Evolutionary conservation across 1,284 basidiomycete species (phyloP).

Genomic region (Phlebopus sp.): DNA sequence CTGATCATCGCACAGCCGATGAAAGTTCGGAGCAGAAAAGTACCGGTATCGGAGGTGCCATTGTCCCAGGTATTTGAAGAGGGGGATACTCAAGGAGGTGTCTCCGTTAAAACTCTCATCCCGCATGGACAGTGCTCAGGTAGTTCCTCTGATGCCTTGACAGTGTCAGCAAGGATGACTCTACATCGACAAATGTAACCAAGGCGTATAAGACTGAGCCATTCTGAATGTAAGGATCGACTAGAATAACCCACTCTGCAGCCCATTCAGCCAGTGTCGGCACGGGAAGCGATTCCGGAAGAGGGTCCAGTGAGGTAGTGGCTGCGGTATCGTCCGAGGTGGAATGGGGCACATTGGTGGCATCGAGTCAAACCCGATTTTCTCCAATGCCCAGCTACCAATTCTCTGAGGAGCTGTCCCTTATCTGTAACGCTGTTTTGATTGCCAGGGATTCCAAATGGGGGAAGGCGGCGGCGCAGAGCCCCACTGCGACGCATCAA

Average conservation of each 20-base stretch:
- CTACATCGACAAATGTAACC: neutral
- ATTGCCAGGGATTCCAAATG: neutral
- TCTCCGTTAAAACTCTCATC: conserved; percentile 2
- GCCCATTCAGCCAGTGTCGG: conserved; percentile 27
- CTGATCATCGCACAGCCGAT: conserved; percentile 49
- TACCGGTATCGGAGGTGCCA: conserved; percentile 27
- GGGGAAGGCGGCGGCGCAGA: conserved; percentile 5
- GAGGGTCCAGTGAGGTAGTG: neutral
- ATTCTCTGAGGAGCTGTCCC: conserved; percentile 4
- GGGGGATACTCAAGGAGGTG: conserved; percentile 28
- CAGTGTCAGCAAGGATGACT: conserved; percentile 1
- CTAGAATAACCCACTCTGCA: conserved; percentile 29
- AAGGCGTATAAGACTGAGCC: conserved; percentile 23
- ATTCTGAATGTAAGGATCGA: conserved; percentile 22
- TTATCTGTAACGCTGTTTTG: neutral
- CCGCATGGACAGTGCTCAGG: conserved; percentile 2
- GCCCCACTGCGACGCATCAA: neutral
- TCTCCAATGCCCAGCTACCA: conserved; percentile 20
- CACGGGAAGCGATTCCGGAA: conserved; percentile 6
- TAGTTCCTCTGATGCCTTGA: conserved; percentile 19
- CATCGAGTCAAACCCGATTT: conserved; percentile 26
- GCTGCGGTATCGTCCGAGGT: neutral
- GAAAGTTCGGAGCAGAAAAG: conserved; percentile 39
- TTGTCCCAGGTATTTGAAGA: conserved; percentile 31
- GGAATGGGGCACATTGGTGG: conserved; percentile 11